phyloP scores from a whole-genome alignment of 2,329 filamentous ascomycete species.

The Mycosphaerelloides madeirae region DNA sequence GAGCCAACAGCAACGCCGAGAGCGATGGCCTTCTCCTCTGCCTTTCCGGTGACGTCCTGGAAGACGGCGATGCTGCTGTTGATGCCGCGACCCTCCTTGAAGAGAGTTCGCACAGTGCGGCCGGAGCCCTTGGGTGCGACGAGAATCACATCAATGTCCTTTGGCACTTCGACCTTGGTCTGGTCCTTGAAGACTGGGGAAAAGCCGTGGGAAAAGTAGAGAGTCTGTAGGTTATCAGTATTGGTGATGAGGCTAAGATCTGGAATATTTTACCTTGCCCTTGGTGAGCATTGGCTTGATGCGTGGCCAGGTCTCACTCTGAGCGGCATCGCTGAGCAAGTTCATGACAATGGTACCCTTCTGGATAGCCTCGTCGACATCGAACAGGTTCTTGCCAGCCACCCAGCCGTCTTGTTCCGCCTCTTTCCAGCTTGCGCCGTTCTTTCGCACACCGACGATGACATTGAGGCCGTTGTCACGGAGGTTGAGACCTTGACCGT shows the following conservation, averaged over 20 bases:
- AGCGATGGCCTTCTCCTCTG: constrained; percentile 95
- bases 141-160: constrained; percentile 97
- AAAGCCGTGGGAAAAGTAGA: constrained; percentile 99
- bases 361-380: constrained; percentile 91
- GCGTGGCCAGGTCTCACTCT: constrained; percentile 96
- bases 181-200: constrained; percentile 99
- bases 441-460: constrained; percentile 97
- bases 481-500: constrained; percentile 98
- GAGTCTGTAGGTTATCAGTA: constrained; percentile 59
- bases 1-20: constrained; percentile 95
- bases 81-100: constrained; percentile 98
- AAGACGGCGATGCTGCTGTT: constrained; percentile 98
- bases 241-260: background rate
- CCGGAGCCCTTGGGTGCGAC: constrained; percentile 98
- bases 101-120: constrained; percentile 95
- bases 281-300: constrained; percentile 98
- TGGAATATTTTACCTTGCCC: constrained; percentile 70
- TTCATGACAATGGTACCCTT: constrained; percentile 98
- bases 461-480: constrained; percentile 99
- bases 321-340: constrained; percentile 93
- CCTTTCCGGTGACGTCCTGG: constrained; percentile 97
- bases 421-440: constrained; percentile 97
- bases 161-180: constrained; percentile 96
- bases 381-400: constrained; percentile 97
- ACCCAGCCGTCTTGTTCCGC: constrained; percentile 97